A percentile compares a stretch with the other conserved stretches of the same genome.
These are phyloP conservation scores for Coriolopsis trogii DNA, from an alignment of 1,284 basidiomycete species.

Conservation along the genomic window DNA sequence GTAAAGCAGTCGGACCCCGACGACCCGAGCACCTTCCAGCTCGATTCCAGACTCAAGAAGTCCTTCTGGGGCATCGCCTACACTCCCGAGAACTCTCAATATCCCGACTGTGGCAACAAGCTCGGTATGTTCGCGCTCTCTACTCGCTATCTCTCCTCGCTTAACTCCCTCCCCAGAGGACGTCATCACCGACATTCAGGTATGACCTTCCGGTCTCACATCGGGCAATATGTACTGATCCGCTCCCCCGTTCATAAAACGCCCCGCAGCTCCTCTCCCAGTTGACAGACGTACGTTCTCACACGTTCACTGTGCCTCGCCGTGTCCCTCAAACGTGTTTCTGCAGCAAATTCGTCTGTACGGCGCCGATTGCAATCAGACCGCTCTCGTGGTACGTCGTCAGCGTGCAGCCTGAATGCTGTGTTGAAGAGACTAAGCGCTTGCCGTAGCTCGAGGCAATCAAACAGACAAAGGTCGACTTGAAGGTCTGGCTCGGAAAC, in stretches of 20 bases:
- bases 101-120: conserved; percentile 52
- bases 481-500: conserved; percentile 87
- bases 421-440: background rate
- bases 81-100: conserved; percentile 60
- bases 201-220: conserved; percentile 19
- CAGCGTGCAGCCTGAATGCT: conserved; percentile 15
- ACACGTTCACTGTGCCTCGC: no score
- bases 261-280: conserved; percentile 55
- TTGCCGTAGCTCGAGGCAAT: conserved; percentile 71
- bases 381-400: conserved; percentile 48
- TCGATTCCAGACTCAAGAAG: conserved; percentile 61
- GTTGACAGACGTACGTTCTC: conserved; percentile 40
- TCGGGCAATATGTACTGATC: conserved; percentile 4
- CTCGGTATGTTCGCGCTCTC: conserved; percentile 39
- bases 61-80: conserved; percentile 79
- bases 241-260: background rate
- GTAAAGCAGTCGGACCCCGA: conserved; percentile 52
- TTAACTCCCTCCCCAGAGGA: conserved; percentile 27
- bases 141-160: background rate
- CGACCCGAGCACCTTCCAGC: conserved; percentile 68
- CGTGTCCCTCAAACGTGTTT: background rate
- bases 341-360: conserved; percentile 50
- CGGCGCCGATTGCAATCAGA: conserved; percentile 61
- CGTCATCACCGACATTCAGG: conserved; percentile 58
- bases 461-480: conserved; percentile 85